Evolutionary conservation across 495 filamentous ascomycete genomes (phyloP).

Genomic region (Talaromyces borbonicus): DNA sequence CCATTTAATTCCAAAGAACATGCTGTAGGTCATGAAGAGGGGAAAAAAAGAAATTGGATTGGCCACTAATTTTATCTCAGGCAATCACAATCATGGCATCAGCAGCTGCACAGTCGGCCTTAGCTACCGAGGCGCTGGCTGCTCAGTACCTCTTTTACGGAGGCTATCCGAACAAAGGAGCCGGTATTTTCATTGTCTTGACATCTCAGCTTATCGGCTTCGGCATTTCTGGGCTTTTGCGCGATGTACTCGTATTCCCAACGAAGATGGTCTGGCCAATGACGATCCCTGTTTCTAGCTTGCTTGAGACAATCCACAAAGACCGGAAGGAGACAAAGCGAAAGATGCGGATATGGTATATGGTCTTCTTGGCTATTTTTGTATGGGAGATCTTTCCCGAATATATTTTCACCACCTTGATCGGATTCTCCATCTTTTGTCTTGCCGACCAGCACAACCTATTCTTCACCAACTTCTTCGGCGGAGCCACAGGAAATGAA

Average conservation of each 20-base stretch:
- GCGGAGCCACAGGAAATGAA: slow-evolving; percentile 40
- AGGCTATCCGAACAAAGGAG: slow-evolving; percentile 21
- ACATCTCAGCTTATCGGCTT: slow-evolving; percentile 40
- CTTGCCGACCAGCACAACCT: slow-evolving; percentile 25
- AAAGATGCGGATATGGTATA: slow-evolving; percentile 12
- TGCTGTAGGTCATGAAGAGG: slow-evolving; percentile 11
- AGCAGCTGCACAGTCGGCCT: slow-evolving; percentile 27
- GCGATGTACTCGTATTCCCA: slow-evolving; percentile 11
- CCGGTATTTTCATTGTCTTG: slow-evolving; percentile 31
- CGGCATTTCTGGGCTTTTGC: slow-evolving; percentile 13
- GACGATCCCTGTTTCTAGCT: slow-evolving; percentile 11
- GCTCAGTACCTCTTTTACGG: slow-evolving; percentile 38
- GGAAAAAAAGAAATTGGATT: background rate
- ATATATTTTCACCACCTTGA: slow-evolving; percentile 38
- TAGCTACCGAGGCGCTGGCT: slow-evolving; percentile 27
- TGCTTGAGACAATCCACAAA: slow-evolving; percentile 13
- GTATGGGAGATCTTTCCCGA: slow-evolving; percentile 43
- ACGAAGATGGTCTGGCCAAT: slow-evolving; percentile 15
- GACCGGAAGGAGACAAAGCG: slow-evolving; percentile 8
- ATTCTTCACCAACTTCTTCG: slow-evolving; percentile 43
- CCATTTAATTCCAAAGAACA: slow-evolving; percentile 38
- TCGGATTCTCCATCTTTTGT: slow-evolving; percentile 41
- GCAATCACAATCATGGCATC: slow-evolving; percentile 32
- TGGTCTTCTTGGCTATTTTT: slow-evolving; percentile 17
- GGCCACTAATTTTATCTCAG: background rate